Evolutionary conservation across 176 grass and related monocot genomes (phyloP).

Genomic region (Phragmites australis): DNA sequence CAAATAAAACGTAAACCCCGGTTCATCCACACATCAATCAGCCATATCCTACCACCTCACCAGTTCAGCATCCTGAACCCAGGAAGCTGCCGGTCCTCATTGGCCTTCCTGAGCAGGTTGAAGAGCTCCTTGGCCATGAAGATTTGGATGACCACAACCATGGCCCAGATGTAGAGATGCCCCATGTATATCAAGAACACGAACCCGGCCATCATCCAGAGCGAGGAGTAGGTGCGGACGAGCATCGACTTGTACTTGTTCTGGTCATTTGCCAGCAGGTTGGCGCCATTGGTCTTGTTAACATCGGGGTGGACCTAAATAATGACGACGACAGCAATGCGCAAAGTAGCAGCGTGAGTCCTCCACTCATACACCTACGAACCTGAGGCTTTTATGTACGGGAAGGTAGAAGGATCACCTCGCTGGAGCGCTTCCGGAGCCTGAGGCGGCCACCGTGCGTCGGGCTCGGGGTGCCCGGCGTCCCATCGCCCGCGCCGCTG

Average conservation of each 20-base stretch:
- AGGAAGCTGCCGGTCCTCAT: constrained; percentile 81
- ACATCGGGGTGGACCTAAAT: constrained; percentile 53
- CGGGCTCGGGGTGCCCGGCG: constrained; percentile 26
- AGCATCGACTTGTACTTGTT: constrained; percentile 96
- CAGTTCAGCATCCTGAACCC: constrained; percentile 88
- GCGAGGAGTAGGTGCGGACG: constrained; percentile 74
- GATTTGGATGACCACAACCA: constrained; percentile 89
- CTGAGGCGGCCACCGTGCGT: constrained; percentile 39
- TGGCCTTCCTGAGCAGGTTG: constrained; percentile 68
- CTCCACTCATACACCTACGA: not conserved
- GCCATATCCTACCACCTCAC: constrained; percentile 28
- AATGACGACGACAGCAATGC: not conserved
- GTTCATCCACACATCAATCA: not conserved
- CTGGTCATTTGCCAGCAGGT: constrained; percentile 69
- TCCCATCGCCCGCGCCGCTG: not conserved
- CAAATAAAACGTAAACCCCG: not conserved
- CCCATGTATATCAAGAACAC: constrained; percentile 84
- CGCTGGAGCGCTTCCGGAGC: constrained; percentile 50
- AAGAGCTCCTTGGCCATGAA: constrained; percentile 91
- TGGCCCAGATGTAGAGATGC: constrained; percentile 80
- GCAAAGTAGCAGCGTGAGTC: not conserved
- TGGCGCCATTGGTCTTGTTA: constrained; percentile 53
- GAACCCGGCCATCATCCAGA: constrained; percentile 85
- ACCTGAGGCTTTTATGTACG: not conserved
- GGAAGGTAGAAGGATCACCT: constrained; percentile 15